Evolutionary conservation across 2,329 filamentous ascomycete species (phyloP).

Genomic region (Penicillium sp.): DNA sequence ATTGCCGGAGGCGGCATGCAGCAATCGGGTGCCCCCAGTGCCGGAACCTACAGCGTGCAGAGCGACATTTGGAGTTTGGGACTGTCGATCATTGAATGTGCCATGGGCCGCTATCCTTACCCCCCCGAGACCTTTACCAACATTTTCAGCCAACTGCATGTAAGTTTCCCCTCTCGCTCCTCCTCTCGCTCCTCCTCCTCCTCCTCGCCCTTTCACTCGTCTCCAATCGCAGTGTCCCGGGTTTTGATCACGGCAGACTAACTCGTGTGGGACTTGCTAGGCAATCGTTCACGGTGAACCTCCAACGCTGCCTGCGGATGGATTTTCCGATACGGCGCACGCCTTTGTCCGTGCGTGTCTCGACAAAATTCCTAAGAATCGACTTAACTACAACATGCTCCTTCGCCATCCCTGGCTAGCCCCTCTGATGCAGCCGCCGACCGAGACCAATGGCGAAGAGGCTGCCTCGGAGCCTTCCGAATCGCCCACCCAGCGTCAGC

Average conservation of each 20-base stretch:
- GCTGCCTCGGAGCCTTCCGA: conserved; percentile 33
- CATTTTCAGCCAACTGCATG: conserved; percentile 94
- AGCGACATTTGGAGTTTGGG: conserved; percentile 97
- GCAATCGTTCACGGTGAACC: conserved; percentile 98
- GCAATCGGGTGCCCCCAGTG: conserved; percentile 60
- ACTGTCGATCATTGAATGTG: conserved; percentile 91
- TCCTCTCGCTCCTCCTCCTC: not conserved
- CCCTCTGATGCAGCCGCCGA: conserved; percentile 67
- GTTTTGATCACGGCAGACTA: too few relatives aligned
- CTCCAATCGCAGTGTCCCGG: too few relatives aligned
- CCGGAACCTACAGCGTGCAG: conserved; percentile 93
- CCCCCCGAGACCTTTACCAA: conserved; percentile 96
- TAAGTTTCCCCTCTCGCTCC: conserved; percentile 50
- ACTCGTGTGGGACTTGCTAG: conserved; percentile 42
- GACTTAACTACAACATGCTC: conserved; percentile 90
- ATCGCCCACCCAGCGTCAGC: conserved; percentile 25
- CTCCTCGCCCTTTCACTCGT: too few relatives aligned
- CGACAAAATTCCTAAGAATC: conserved; percentile 83
- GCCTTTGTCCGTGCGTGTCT: conserved; percentile 86
- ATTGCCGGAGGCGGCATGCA: conserved; percentile 82
- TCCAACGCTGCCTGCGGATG: conserved; percentile 71
- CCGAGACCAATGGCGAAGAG: conserved; percentile 53
- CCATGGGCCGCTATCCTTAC: conserved; percentile 89
- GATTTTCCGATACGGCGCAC: conserved; percentile 71
- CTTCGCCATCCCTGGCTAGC: conserved; percentile 85